Evolutionary conservation across 176 grass and related monocot species (phyloP).

Genomic region (Pontederia paniculata): DNA sequence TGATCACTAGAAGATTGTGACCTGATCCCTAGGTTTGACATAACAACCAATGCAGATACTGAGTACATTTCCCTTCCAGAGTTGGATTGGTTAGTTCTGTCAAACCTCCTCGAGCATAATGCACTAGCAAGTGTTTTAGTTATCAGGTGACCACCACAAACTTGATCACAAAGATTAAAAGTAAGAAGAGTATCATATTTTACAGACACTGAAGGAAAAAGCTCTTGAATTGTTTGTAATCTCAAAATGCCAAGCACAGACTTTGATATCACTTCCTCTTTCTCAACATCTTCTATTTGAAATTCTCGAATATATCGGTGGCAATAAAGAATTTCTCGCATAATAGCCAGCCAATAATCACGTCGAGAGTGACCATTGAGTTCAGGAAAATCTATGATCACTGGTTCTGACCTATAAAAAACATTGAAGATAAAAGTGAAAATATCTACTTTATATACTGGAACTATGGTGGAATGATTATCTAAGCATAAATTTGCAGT

Average conservation of each 20-base stretch:
- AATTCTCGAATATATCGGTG: slow-evolving; percentile 75
- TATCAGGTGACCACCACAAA: slow-evolving; percentile 89
- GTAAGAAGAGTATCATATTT: slow-evolving; percentile 58
- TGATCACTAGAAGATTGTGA: slow-evolving; percentile 45
- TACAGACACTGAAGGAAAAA: slow-evolving; percentile 33
- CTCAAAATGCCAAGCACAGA: slow-evolving; percentile 58
- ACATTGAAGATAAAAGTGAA: no score
- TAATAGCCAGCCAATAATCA: slow-evolving; percentile 84
- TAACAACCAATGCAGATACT: slow-evolving; percentile 37
- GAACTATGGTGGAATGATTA: no score
- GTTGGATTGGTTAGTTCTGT: slow-evolving; percentile 29
- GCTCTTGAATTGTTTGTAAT: slow-evolving; percentile 69
- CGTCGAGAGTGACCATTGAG: slow-evolving; percentile 76
- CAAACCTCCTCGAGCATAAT: slow-evolving; percentile 34
- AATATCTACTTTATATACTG: no score
- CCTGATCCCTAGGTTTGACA: slow-evolving; percentile 69
- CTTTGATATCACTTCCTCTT: slow-evolving; percentile 62
- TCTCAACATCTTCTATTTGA: slow-evolving; percentile 48
- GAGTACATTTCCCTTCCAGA: slow-evolving; percentile 46
- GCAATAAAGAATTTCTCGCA: slow-evolving; percentile 60
- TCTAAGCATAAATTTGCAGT: no score
- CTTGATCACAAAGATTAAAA: slow-evolving; percentile 88
- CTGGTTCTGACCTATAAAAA: slow-evolving; percentile 73
- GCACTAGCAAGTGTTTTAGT: slow-evolving; percentile 59
- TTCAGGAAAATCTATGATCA: slow-evolving; percentile 85